Base-by-base conservation (phyloP, 75 land plant species). In the Cupressus sempervirens region DNA sequence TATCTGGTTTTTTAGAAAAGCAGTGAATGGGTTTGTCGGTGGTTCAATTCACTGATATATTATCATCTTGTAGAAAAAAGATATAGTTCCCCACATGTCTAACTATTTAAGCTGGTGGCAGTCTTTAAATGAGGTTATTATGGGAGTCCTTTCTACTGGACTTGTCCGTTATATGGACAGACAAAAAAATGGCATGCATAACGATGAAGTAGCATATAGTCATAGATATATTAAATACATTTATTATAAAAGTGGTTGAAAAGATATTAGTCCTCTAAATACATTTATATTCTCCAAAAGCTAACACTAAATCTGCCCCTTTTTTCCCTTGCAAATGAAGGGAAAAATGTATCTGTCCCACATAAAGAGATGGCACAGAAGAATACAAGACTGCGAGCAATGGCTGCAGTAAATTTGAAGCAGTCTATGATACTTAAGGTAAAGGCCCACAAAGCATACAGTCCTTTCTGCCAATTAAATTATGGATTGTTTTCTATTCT, bases 121-220 rank as follows among this genome's bases (percentile, higher is more conserved):
- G 80, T 41, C 80, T 20, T 18, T 41, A 48, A 76, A 76, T 41
- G 80, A 76, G 40, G 80, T 76, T 0, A 41, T 76, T 8, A 76
- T 76, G 80, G 80, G 80, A 40, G 46, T 2, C 3, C 41, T 76
- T 76, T 76, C 80, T 36, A 48, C 80, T 40, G 80, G 80, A 41
- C 4, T n/a, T n/a, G n/a, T n/a, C n/a, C n/a, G n/a, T n/a, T n/a
- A n/a, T n/a, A n/a, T n/a, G n/a, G n/a, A n/a, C n/a, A n/a, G n/a
- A n/a, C n/a, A n/a, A n/a, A n/a, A n/a, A n/a, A n/a, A n/a, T n/a
- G n/a, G n/a, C n/a, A 43, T 0, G 45, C 20, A 43, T 11, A 7
- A 4, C 40, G 26, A 7, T 18, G 7, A 7, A 62, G 2, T 11
- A 29, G 46, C 7, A 45, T 0, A 45, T 0, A 2, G 40, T 38